Conservation (phyloP, 805 yeast species). For the Torulaspora indica region DNA sequence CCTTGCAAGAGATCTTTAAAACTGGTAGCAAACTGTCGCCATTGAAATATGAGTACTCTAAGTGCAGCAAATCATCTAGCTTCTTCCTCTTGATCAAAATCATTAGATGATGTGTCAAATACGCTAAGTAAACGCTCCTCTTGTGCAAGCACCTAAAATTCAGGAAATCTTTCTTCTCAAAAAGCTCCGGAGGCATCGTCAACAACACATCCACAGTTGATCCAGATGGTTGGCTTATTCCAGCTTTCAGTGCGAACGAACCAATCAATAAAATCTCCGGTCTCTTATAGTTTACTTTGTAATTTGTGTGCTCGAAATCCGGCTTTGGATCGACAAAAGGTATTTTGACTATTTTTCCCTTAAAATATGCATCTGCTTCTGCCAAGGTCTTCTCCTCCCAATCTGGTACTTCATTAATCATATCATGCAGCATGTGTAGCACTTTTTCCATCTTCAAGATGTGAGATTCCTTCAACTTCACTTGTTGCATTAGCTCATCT, state of each 20-base stretch:
- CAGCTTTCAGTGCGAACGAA: slow-evolving; percentile 82
- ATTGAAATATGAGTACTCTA: slow-evolving; percentile 66
- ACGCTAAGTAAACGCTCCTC: slow-evolving; percentile 81
- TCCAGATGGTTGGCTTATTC: slow-evolving; percentile 60
- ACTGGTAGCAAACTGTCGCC: slow-evolving; percentile 77
- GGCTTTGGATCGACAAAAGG: slow-evolving; percentile 95
- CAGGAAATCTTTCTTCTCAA: slow-evolving; percentile 83
- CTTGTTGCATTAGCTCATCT: slow-evolving; percentile 81
- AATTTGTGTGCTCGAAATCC: slow-evolving; percentile 50
- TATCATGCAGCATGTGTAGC: slow-evolving; percentile 64
- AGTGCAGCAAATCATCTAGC: slow-evolving; percentile 41
- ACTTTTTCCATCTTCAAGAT: slow-evolving; percentile 65
- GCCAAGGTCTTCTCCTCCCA: slow-evolving; percentile 47
- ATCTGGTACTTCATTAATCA: slow-evolving; percentile 61
- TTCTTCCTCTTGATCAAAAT: slow-evolving; percentile 49
- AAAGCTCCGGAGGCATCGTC: slow-evolving; percentile 70
- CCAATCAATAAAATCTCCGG: slow-evolving; percentile 84
- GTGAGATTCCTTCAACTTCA: slow-evolving; percentile 66
- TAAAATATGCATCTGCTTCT: slow-evolving; percentile 55
- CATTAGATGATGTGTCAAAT: slow-evolving; percentile 61
- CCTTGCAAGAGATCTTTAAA: slow-evolving; percentile 52
- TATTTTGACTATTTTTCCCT: slow-evolving; percentile 50
- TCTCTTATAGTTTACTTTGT: slow-evolving; percentile 59
- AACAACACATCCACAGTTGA: slow-evolving; percentile 72
- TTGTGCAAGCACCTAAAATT: slow-evolving; percentile 89